phyloP scores from a whole-genome alignment of 2,329 filamentous ascomycete species.

The Talaromyces albobiverticillius region DNA sequence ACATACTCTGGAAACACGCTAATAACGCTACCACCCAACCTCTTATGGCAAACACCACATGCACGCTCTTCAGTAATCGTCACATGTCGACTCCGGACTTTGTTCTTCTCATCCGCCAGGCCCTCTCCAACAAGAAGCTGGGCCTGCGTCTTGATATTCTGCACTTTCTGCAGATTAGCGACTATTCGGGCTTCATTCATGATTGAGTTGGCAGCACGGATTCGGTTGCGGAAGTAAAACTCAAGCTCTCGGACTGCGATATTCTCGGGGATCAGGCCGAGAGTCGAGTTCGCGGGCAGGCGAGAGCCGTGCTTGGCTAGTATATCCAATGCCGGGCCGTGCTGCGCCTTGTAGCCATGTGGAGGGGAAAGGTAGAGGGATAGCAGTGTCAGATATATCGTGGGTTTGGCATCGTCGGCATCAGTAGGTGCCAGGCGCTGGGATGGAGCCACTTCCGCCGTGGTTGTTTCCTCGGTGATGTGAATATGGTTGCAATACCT shows the following conservation, averaged over 20 bases:
- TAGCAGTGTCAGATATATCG: constrained; percentile 89
- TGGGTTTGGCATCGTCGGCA: constrained; percentile 59
- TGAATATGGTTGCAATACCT: constrained; percentile 90
- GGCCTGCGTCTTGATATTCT: constrained; percentile 74
- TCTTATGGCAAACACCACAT: constrained; percentile 89
- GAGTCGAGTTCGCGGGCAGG: constrained; percentile 79
- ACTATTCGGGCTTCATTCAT: constrained; percentile 79
- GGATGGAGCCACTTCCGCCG: constrained; percentile 30
- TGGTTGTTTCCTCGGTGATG: constrained; percentile 53
- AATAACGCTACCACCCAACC: constrained; percentile 86
- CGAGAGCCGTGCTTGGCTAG: constrained; percentile 91
- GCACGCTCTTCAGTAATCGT: constrained; percentile 83
- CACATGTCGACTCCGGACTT: constrained; percentile 65
- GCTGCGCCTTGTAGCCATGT: constrained; percentile 66
- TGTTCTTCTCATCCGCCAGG: constrained; percentile 45
- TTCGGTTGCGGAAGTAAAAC: constrained; percentile 87
- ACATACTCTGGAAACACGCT: constrained; percentile 81
- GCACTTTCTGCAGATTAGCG: constrained; percentile 70
- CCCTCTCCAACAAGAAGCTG: constrained; percentile 70
- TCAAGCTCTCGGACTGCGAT: constrained; percentile 77
- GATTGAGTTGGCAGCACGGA: constrained; percentile 77
- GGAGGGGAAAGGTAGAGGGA: constrained; percentile 85
- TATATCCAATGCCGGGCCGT: constrained; percentile 76
- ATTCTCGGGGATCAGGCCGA: constrained; percentile 78
- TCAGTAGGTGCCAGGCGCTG: constrained; percentile 43